Base-by-base conservation (phyloP, 202 grass and related monocot genomes). In the Schoenoplectus triqueter region DNA sequence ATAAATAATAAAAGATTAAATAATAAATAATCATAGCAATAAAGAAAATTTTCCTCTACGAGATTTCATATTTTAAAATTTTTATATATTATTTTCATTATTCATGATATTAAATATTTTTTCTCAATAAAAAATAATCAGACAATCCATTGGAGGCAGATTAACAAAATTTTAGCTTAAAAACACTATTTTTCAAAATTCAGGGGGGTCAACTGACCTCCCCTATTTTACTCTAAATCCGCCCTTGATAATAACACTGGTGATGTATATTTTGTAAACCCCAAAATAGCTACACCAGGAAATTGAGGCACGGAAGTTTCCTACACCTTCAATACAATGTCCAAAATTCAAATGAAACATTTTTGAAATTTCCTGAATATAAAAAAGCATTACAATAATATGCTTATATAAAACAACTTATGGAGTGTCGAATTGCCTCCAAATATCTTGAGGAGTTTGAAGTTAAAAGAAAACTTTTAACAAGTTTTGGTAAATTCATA, bases 401-500 rank as follows among this genome's bases (percentile, higher is more conserved):
- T 14, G 5, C 40, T 69, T 69, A 1, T 22, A 11, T n/a, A 13
- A 69, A 69, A 69, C 40, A 69, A 31, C 31, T 31, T 44, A 0
- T 15, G 39, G 31, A 68, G 31, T 45, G 39, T 45, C 10, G 13
- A 69, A 69, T 69, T 69, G 39, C 66, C 40, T 69, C 39, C 11
- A 69, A 44, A 69, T 65, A 31, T 65, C 62, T 22, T 8, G 19
- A 65, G 63, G 20, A 39, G 63, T 10, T 20, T 46, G 67, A 69
- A 69, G 67, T 41, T 69, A 46, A 46, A 69, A 69, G 41, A 46
- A n/a, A 46, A 2, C 10, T 45, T 3, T 7, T 69, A 65, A 15
- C 66, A 69, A 69, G 41, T 69, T 46, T 45, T 46, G 67, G 67
- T 69, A 69, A 69, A 15, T 69, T 46, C 17, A 46, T 69, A 46